Evolutionary conservation across 768 basidiomycete genomes (phyloP), one percentile per base, ranked within the genome.

Genomic region (Hygrophorus russula): DNA sequence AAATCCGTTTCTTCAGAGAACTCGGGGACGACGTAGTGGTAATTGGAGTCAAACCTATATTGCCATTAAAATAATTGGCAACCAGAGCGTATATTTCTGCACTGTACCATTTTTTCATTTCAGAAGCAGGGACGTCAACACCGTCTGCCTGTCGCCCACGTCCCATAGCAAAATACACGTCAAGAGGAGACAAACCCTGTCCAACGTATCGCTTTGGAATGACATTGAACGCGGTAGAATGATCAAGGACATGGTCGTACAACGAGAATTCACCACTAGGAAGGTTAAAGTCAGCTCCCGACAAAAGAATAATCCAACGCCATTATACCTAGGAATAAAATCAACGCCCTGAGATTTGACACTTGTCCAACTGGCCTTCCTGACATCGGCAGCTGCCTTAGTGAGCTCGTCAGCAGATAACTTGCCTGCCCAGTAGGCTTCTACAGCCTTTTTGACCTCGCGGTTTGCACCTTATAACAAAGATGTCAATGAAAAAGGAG

Each of bases 31-130:
- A 98, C 92, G 59, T 82, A 93, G 72, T 98, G 93, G 73, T 96
- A 98, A 78, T 96, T 97, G 40, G 90, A 92, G 68, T 96, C 91
- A 62, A 92, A 94, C 91, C 90, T 93, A 49, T 32, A 49, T 48
- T 49, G 27, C 24, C 45, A 42, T 12, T 36, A 41, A 42, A 45
- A 46, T 28, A 35, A 27, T 11, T 13, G 27, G 46, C 28, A 29
- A 27, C 32, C 41, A 31, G 15, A 27, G 37, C 31, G 45, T 19
- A 30, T 32, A 18, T 18, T 14, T 15, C 15, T 45, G 43, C 20
- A 44, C 14, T 80, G 55, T 59, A 89, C 94, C 96, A 99, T 68
- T 98, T 98, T 78, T 96, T 97, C 96, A 98, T 98, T 73, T 97
- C 93, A 51, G 78, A 90, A 38, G 93, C 91, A 39, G 89, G 90